These are phyloP conservation scores for Leptodermis oblonga DNA, from an alignment of 257 asterid species.

Conservation along the genomic window DNA sequence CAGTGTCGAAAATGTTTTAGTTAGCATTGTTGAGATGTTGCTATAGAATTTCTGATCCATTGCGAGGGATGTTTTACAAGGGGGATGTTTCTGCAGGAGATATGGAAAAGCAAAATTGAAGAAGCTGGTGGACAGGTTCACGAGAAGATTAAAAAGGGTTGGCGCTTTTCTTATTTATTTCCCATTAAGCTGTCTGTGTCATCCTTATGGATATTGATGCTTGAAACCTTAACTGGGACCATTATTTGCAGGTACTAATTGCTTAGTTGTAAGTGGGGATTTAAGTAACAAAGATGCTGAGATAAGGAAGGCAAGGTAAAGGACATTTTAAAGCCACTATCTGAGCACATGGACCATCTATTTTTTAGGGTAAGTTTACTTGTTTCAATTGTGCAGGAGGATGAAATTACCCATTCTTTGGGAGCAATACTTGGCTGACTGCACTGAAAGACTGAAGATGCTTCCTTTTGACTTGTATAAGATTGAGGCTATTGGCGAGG, in stretches of 20 bases:
- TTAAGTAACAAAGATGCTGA: slow-evolving; percentile 53
- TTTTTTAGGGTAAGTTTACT: slow-evolving; percentile 11
- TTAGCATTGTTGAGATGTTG: neutral
- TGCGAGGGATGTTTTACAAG: slow-evolving; percentile 6
- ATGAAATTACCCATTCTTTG: slow-evolving; percentile 80
- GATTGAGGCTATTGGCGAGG: slow-evolving; percentile 53
- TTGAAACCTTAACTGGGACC: slow-evolving; percentile 12
- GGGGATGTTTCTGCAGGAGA: slow-evolving; percentile 39
- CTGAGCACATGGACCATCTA: slow-evolving; percentile 2
- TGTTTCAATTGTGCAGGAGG: slow-evolving; percentile 52
- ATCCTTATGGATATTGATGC: slow-evolving; percentile 10
- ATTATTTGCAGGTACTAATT: slow-evolving; percentile 58
- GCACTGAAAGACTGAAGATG: slow-evolving; percentile 64
- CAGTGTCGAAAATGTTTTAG: slow-evolving; percentile 3
- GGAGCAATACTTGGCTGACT: slow-evolving; percentile 78
- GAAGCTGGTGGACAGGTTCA: slow-evolving; percentile 80
- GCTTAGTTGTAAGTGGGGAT: slow-evolving; percentile 59
- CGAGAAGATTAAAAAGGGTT: slow-evolving; percentile 65
- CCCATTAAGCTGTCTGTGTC: slow-evolving; percentile 18
- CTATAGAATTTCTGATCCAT: neutral
- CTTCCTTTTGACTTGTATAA: slow-evolving; percentile 75
- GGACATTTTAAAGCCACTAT: slow-evolving; percentile 22
- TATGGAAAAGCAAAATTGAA: slow-evolving; percentile 66
- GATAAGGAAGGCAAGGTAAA: slow-evolving; percentile 82
- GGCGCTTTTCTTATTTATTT: slow-evolving; percentile 9